phyloP scores from a whole-genome alignment of 306 rosid genomes.

The Prunus fruticosa region DNA sequence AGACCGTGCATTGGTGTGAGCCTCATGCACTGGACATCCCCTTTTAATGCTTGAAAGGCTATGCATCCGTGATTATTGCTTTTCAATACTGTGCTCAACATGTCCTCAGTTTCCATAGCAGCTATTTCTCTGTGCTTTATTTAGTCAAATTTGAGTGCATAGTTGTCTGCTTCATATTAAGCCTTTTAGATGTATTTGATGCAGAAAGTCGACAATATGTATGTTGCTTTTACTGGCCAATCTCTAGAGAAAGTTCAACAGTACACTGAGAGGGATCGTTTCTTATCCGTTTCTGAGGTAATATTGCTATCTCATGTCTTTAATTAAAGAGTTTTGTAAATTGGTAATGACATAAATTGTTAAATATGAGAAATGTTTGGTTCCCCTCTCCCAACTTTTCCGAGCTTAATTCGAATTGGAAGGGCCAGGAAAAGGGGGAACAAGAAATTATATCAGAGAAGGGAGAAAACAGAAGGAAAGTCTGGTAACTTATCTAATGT shows the following conservation, averaged over 20 bases:
- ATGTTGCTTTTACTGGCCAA: constrained; percentile 84
- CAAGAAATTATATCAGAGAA: background rate
- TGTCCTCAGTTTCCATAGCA: background rate
- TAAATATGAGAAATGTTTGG: background rate
- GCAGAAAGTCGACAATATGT: constrained; percentile 95
- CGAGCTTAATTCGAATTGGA: background rate
- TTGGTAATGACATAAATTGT: background rate
- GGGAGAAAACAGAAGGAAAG: background rate
- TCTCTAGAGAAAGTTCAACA: constrained; percentile 82
- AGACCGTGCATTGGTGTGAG: background rate
- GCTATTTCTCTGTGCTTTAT: constrained; percentile 12
- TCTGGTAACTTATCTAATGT: no score
- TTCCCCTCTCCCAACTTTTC: background rate
- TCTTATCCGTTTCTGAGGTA: constrained; percentile 89
- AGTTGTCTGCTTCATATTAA: constrained; percentile 1
- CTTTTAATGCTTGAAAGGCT: background rate
- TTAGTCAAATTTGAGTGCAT: constrained; percentile 8
- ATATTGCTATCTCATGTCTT: background rate
- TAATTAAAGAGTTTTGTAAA: background rate
- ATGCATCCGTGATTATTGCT: background rate
- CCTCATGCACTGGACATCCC: background rate
- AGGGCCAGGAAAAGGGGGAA: background rate
- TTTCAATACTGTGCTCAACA: background rate
- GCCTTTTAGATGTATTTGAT: constrained; percentile 11
- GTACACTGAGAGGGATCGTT: constrained; percentile 90